These are phyloP conservation scores for Stellera chamaejasme DNA, from an alignment of 345 rosid species.

Conservation along the genomic window DNA sequence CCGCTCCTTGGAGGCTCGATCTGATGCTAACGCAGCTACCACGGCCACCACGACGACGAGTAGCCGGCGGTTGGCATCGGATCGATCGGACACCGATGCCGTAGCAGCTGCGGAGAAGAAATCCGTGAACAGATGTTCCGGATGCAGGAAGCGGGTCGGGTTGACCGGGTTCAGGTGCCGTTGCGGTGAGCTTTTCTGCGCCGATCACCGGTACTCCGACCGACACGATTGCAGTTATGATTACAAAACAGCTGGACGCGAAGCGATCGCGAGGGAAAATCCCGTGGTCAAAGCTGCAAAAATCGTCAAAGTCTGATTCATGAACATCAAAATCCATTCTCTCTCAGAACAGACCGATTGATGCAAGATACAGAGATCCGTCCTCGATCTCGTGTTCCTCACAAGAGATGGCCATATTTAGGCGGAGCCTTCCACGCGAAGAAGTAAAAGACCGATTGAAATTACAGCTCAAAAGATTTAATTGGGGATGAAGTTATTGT, in stretches of 20 bases:
- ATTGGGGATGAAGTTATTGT: slow-evolving; percentile 9
- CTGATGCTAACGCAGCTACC: slow-evolving; percentile 10
- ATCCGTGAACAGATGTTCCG: slow-evolving; percentile 78
- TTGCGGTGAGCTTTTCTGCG: slow-evolving; percentile 88
- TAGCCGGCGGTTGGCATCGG: slow-evolving; percentile 7
- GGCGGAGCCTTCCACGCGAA: not conserved
- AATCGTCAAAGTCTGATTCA: slow-evolving; percentile 68
- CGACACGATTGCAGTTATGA: slow-evolving; percentile 94
- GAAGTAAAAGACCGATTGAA: not conserved
- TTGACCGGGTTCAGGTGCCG: slow-evolving; percentile 97
- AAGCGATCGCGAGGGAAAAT: slow-evolving; percentile 85
- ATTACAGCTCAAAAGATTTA: slow-evolving; percentile 4
- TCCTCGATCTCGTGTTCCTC: slow-evolving; percentile 2
- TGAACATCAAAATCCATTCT: not conserved
- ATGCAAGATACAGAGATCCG: slow-evolving; percentile 3
- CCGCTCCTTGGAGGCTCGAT: slow-evolving; percentile 21
- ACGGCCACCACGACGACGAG: slow-evolving; percentile 12
- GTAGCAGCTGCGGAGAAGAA: slow-evolving; percentile 31
- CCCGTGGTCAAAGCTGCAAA: slow-evolving; percentile 97
- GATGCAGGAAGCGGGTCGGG: slow-evolving; percentile 80
- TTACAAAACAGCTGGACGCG: slow-evolving; percentile 84
- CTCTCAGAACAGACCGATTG: not conserved
- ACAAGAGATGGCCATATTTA: not conserved
- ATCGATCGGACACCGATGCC: slow-evolving; percentile 19
- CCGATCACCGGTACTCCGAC: slow-evolving; percentile 92